Conservation (phyloP, 495 filamentous ascomycete species). For the Lasiosphaeria miniovina region DNA sequence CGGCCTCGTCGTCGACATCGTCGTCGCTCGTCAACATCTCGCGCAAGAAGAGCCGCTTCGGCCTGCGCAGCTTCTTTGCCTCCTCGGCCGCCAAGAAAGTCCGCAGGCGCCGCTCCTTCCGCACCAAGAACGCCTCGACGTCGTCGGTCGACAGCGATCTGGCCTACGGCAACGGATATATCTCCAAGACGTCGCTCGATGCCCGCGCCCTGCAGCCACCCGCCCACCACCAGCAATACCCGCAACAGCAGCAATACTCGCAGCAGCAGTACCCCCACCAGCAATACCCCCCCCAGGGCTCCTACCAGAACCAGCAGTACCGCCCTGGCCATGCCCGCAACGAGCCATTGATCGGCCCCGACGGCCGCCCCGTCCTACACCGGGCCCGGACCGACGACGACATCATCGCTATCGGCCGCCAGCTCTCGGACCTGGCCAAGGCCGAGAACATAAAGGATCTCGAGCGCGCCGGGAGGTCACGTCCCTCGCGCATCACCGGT, state of each 20-base stretch:
- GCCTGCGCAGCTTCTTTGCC: constrained; percentile 44
- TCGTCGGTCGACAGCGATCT: constrained; percentile 51
- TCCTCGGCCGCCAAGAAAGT: constrained; percentile 40
- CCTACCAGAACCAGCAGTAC: constrained; percentile 3
- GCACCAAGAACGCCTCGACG: constrained; percentile 45
- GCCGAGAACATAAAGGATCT: constrained; percentile 43
- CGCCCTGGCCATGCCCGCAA: constrained; percentile 17
- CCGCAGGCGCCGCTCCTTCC: constrained; percentile 41
- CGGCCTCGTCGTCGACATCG: constrained; percentile 42
- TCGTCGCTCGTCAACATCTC: constrained; percentile 49
- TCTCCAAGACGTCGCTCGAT: constrained; percentile 37
- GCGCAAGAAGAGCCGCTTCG: constrained; percentile 36
- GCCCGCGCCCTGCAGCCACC: constrained; percentile 13
- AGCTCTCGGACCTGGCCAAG: constrained; percentile 44
- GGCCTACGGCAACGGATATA: constrained; percentile 54
- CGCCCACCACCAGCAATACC: constrained; percentile 16
- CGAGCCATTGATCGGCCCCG: constrained; percentile 22
- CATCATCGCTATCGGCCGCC: constrained; percentile 45
- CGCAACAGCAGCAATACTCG: constrained; percentile 5
- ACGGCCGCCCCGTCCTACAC: constrained; percentile 27
- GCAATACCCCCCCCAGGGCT: constrained; percentile 17
- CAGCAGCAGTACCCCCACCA: constrained; percentile 19
- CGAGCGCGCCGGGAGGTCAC: constrained; percentile 35
- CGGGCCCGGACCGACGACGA: constrained; percentile 47
- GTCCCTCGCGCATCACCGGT: constrained; percentile 37